Percentiles rank a stretch among this genome's conserved stretches.
phyloP scores from a whole-genome alignment of 805 yeast species.

The Metschnikowia kunwiensis region DNA sequence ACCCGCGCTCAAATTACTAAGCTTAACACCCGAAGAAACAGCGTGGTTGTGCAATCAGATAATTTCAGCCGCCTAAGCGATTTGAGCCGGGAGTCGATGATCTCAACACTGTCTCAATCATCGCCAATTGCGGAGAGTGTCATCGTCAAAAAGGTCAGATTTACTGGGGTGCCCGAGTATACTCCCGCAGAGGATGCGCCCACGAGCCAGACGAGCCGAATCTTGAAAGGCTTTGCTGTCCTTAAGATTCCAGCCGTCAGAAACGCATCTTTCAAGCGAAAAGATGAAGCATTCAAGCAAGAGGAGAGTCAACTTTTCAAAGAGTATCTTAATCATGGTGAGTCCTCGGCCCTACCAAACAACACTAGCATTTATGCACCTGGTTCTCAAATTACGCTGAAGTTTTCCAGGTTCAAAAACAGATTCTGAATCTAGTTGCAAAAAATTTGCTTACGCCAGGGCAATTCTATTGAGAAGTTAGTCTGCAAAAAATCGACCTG shows the following conservation, averaged over 20 bases:
- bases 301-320: conserved; percentile 39
- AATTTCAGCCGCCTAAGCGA: conserved; percentile 6
- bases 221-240: conserved; percentile 39
- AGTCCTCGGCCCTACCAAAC: not conserved
- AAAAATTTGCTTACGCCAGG: no score
- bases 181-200: conserved; percentile 56
- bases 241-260: conserved; percentile 20
- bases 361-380: conserved; percentile 1
- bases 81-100: conserved; percentile 2
- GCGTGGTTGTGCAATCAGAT: conserved; percentile 19
- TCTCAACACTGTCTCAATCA: conserved; percentile 14
- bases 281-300: conserved; percentile 36
- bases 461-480: not conserved
- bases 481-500: no score
- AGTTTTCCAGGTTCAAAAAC: conserved; percentile 13
- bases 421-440: conserved; percentile 7
- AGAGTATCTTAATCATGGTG: conserved; percentile 15
- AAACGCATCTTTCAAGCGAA: conserved; percentile 25
- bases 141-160: conserved; percentile 44
- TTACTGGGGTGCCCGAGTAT: conserved; percentile 51
- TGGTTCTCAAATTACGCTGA: conserved; percentile 8
- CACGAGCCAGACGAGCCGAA: conserved; percentile 34
- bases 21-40: conserved; percentile 26
- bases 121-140: conserved; percentile 9
- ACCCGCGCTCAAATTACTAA: conserved; percentile 19